Evolutionary conservation across 192 early-diverging fungal genomes (phyloP).

Genomic region (Martensiomyces pterosporus): DNA sequence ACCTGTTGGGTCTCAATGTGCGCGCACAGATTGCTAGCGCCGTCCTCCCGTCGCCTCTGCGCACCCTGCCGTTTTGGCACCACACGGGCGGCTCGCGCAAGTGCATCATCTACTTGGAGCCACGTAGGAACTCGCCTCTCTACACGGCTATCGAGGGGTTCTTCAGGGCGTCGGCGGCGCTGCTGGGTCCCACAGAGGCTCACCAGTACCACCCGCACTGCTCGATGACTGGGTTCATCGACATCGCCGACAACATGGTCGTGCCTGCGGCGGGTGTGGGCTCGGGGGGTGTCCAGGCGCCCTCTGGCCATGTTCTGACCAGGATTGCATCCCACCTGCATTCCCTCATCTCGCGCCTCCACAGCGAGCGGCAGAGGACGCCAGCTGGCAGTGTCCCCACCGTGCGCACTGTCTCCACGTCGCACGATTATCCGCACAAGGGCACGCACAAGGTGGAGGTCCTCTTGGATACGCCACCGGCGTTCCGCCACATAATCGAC

Average conservation of each 20-base stretch:
- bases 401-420: constrained; percentile 8
- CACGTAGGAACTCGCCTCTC: constrained; percentile 20
- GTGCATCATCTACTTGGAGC: constrained; percentile 45
- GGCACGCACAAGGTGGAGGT: constrained; percentile 45
- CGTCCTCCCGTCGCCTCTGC: constrained; percentile 13
- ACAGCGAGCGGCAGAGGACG: too few species aligned
- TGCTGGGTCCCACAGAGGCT: constrained; percentile 30
- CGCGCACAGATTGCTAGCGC: not conserved
- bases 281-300: not conserved
- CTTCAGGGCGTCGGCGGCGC: constrained; percentile 10
- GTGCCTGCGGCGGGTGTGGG: too few species aligned
- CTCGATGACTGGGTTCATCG: constrained; percentile 50
- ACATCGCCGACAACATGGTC: constrained; percentile 6
- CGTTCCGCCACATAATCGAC: constrained; percentile 24
- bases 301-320: constrained; percentile 3
- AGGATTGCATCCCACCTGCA: constrained; percentile 16
- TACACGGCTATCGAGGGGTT: constrained; percentile 36
- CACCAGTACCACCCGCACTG: constrained; percentile 47
- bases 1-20: not conserved
- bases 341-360: constrained; percentile 1
- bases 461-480: constrained; percentile 23
- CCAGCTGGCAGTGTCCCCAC: constrained; percentile 1
- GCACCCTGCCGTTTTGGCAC: constrained; percentile 18
- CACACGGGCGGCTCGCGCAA: constrained; percentile 13
- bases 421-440: constrained; percentile 29